Evolutionary conservation across 2,329 filamentous ascomycete genomes (phyloP), one percentile per base, ranked within the genome.

Genomic region (Epichloe amarillans): DNA sequence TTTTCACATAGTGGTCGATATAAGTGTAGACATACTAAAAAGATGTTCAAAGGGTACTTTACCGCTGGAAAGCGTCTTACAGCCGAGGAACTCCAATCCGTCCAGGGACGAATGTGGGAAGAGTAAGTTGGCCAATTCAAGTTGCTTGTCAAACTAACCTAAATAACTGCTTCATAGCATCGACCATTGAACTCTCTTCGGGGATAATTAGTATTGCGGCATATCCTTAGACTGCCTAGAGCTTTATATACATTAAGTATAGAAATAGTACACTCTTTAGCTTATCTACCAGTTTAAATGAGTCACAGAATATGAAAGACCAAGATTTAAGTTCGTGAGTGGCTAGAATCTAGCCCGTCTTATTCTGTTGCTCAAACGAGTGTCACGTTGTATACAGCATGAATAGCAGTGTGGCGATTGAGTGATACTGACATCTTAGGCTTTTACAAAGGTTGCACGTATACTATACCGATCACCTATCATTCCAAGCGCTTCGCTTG

Each of bases 61-160:
- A 96, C 91, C 6, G 88, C 84, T 12, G 91, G 90, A 47, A 89
- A 93, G 69, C 79, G 88, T 60, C 88, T 94, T 80, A 93, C 86
- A 2, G 81, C 84, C 63, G 86, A 91, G 51, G 90, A 96, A 67
- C 75, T 97, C 55, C 75, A 83, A 58, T 83, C 86, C 50, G 89
- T 97, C 30, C 84, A 93, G 66, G 91, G 91, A 55, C 80, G 91
- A 58, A 86, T 88, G 58, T 96, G 91, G 90, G 89, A 95, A 70
- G 89, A 83, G 79, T 83, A 70, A 60, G 68, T 61, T 21, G 35
- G 54, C 19, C 43, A 35, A 63, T 47, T 23, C 14, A 14, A 4
- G 38, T 15, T 40, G 10, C 40, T 8, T 39, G 11, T 12, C 5
- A 21, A 14, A 30, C 26, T 5, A 19, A 17, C n/a, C 39, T 39